phyloP scores from a whole-genome alignment of 164 flowering plant genomes.

The Macadamia integrifolia region DNA sequence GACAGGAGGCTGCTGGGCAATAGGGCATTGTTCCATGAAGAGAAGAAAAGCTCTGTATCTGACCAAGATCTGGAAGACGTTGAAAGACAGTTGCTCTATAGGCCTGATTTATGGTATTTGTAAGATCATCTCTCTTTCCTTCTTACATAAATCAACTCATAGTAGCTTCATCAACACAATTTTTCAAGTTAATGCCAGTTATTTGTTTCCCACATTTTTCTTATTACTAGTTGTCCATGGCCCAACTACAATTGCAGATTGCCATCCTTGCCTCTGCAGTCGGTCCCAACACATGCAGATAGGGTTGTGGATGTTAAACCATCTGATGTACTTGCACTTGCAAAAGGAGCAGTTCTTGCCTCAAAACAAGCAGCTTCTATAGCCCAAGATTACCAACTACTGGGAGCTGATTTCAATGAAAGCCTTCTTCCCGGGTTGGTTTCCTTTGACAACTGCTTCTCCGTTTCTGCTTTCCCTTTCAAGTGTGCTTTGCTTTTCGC shows the following conservation, averaged over 20 bases:
- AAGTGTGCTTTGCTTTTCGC: not conserved
- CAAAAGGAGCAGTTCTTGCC: conserved; percentile 66
- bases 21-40: conserved; percentile 24
- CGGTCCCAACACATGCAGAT: conserved; percentile 12
- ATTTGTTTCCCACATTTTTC: not conserved
- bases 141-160: not conserved
- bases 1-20: conserved; percentile 30
- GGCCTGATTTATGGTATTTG: conserved; percentile 57
- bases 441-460: not conserved
- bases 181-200: not conserved
- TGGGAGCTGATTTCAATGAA: conserved; percentile 28
- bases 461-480: conserved; percentile 1
- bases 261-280: conserved; percentile 31
- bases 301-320: conserved; percentile 23
- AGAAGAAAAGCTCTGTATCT: conserved; percentile 16
- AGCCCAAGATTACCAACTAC: conserved; percentile 25
- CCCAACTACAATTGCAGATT: conserved; percentile 33
- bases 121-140: conserved; percentile 32
- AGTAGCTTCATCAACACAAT: not conserved
- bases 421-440: conserved; percentile 31
- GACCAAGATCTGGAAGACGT: conserved; percentile 35
- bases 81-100: conserved; percentile 45
- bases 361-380: conserved; percentile 63
- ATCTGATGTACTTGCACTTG: conserved; percentile 50
- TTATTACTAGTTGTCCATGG: conserved; percentile 5